Evolutionary conservation across 441 rosid species (phyloP).

Genomic region (Metrosideros polymorpha): DNA sequence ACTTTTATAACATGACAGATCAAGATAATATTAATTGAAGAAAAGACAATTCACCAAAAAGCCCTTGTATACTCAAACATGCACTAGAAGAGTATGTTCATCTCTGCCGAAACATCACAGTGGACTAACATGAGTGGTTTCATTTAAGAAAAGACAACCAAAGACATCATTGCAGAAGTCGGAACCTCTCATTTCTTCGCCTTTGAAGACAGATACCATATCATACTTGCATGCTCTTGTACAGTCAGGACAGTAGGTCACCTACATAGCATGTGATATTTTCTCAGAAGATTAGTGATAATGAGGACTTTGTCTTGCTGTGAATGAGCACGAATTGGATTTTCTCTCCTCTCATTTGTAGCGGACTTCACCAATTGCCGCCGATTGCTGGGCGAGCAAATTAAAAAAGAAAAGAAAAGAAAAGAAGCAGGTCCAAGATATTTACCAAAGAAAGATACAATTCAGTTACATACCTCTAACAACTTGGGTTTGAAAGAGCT

Average conservation of each 20-base stretch:
- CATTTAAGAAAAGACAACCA: conserved; percentile 78
- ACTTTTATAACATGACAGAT: neutral
- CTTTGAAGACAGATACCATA: conserved; percentile 26
- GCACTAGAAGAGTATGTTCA: neutral
- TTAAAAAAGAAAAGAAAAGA: neutral
- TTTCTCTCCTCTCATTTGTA: neutral
- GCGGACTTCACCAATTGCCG: neutral
- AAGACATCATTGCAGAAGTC: conserved; percentile 76
- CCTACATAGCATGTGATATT: conserved; percentile 22
- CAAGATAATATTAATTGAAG: neutral
- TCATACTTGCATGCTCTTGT: conserved; percentile 83
- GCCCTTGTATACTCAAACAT: neutral
- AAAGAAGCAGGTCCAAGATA: neutral
- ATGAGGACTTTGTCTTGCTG: neutral
- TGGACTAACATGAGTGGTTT: conserved; percentile 43
- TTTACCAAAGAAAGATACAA: neutral
- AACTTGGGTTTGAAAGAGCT: conserved; percentile 67
- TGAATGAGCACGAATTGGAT: neutral
- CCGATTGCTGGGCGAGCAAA: neutral
- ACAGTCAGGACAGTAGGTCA: conserved; percentile 95
- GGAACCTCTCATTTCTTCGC: conserved; percentile 30
- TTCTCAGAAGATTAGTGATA: neutral
- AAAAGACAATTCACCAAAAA: neutral
- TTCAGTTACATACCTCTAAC: conserved; percentile 60
- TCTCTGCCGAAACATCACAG: conserved; percentile 21